Evolutionary conservation across 2,329 filamentous ascomycete genomes (phyloP).

Genomic region (Aspergillaceae sp.): DNA sequence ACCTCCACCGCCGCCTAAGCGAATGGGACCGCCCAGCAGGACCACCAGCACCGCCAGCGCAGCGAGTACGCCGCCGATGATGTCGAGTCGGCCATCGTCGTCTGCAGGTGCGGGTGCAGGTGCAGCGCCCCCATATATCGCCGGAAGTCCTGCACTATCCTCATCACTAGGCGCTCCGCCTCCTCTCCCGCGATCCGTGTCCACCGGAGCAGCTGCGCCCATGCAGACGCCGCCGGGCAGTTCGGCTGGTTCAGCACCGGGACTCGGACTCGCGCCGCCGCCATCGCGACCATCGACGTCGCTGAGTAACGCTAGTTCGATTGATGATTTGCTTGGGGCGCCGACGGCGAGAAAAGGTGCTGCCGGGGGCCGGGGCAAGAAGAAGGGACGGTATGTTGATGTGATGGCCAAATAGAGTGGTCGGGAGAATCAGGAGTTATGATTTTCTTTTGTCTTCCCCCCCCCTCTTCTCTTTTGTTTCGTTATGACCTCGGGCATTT

Average conservation of each 20-base stretch:
- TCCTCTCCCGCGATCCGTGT: constrained; percentile 26
- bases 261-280: not conserved
- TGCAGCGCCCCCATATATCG: constrained; percentile 15
- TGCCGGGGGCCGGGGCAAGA: constrained; percentile 55
- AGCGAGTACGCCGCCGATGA: constrained; percentile 15
- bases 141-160: constrained; percentile 24
- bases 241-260: constrained; percentile 19
- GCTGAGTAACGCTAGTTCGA: constrained; percentile 85
- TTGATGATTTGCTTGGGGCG: constrained; percentile 82
- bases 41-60: constrained; percentile 49
- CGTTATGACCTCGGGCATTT: not conserved
- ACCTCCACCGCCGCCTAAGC: constrained; percentile 71
- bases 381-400: constrained; percentile 89
- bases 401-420: constrained; percentile 65
- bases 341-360: constrained; percentile 58
- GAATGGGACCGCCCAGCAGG: constrained; percentile 41
- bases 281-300: constrained; percentile 66
- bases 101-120: constrained; percentile 11
- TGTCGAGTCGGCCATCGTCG: constrained; percentile 21
- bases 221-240: constrained; percentile 24
- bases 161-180: constrained; percentile 23
- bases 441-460: not conserved
- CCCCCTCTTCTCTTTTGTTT: not conserved
- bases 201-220: constrained; percentile 26
- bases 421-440: too few relatives aligned